Evolutionary conservation across 1,284 basidiomycete genomes (phyloP).

Genomic region (Fomitopsis betulina): DNA sequence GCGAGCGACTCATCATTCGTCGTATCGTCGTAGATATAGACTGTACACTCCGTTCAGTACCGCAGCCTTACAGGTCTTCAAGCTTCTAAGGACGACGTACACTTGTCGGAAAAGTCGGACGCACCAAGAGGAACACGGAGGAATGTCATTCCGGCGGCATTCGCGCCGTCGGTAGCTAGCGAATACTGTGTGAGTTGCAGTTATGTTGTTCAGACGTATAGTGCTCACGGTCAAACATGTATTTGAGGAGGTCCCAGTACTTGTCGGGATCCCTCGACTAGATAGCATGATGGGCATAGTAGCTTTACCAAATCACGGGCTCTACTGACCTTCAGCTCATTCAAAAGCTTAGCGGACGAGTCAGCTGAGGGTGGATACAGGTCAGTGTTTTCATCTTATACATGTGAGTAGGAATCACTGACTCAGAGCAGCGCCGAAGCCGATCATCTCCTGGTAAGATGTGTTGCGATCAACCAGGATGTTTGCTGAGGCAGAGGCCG

Average conservation of each 20-base stretch:
- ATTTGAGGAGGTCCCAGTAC: constrained; percentile 42
- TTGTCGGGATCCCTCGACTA: constrained; percentile 35
- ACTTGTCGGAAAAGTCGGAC: constrained; percentile 36
- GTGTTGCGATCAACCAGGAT: constrained; percentile 38
- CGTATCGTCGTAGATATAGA: constrained; percentile 43
- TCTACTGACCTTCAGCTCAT: constrained; percentile 38
- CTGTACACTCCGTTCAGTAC: constrained; percentile 13
- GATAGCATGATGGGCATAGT: not conserved
- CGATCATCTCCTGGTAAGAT: constrained; percentile 40
- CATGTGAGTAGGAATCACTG: constrained; percentile 10
- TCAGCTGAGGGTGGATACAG: constrained; percentile 34
- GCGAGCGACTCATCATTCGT: constrained; percentile 37
- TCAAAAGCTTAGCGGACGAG: constrained; percentile 41
- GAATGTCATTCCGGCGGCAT: constrained; percentile 43
- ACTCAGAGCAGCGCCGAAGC: constrained; percentile 46
- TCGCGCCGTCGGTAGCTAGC: constrained; percentile 39
- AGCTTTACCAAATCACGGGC: not conserved
- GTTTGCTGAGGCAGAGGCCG: constrained; percentile 37
- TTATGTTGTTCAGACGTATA: not conserved
- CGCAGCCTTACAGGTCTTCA: not conserved
- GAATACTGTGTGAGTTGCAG: not conserved
- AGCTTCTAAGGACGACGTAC: constrained; percentile 11
- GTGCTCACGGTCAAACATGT: constrained; percentile 40
- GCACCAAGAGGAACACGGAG: constrained; percentile 49
- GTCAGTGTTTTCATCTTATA: too few relatives aligned